These are phyloP conservation scores for Perilla frutescens DNA, from an alignment of 257 asterid species.

Conservation along the genomic window DNA sequence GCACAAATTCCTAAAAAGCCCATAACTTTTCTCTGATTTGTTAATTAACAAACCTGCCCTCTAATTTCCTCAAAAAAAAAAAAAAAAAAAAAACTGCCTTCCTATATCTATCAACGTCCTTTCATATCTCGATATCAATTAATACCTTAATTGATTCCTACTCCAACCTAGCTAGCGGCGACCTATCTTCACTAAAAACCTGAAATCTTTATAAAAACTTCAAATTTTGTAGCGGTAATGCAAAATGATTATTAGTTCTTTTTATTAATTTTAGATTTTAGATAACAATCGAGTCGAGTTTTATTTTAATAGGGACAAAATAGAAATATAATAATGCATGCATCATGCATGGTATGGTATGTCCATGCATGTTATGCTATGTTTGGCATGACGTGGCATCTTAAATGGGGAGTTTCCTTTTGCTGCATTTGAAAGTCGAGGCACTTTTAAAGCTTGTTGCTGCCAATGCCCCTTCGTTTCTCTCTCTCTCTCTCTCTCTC, in stretches of 20 bases:
- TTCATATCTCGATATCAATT: constrained; percentile 30
- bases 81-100: too few relatives aligned
- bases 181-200: too few relatives aligned
- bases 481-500: constrained; percentile 4
- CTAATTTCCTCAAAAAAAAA: not conserved
- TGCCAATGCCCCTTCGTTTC: not conserved
- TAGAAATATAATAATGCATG: too few relatives aligned
- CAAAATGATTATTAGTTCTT: too few relatives aligned
- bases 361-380: too few relatives aligned
- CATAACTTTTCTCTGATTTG: constrained; percentile 34
- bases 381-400: not conserved
- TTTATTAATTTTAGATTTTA: too few relatives aligned
- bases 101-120: constrained; percentile 46
- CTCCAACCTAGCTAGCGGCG: too few relatives aligned
- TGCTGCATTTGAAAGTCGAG: constrained; percentile 43
- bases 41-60: constrained; percentile 40
- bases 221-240: too few relatives aligned
- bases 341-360: too few relatives aligned
- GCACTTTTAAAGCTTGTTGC: constrained; percentile 38
- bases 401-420: constrained; percentile 24
- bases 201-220: too few relatives aligned
- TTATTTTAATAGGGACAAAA: too few relatives aligned
- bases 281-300: too few relatives aligned
- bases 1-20: constrained; percentile 35
- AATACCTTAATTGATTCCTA: constrained; percentile 14